Percentiles rank a stretch among this genome's conserved stretches.
Evolutionary conservation across 495 filamentous ascomycete genomes (phyloP).

Genomic region (Delitschia confertaspora): DNA sequence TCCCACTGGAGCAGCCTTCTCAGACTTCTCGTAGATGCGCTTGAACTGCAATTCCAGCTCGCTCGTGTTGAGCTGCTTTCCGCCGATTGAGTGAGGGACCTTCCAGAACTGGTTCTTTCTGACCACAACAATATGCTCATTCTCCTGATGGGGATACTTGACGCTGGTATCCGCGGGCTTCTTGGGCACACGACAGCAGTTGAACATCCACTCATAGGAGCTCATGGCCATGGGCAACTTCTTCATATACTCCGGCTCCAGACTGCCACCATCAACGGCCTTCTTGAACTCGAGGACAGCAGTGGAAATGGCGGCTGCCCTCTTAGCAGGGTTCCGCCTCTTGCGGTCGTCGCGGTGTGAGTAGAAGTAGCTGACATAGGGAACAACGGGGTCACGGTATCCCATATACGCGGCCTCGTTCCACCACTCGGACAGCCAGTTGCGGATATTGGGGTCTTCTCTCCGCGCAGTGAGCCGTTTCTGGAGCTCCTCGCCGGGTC

Average conservation of each 20-base stretch:
- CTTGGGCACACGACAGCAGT: conserved; percentile 77
- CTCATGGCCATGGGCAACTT: conserved; percentile 92
- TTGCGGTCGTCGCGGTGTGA: conserved; percentile 89
- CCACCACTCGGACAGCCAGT: conserved; percentile 99
- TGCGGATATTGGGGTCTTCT: conserved; percentile 74
- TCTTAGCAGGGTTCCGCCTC: conserved; percentile 79
- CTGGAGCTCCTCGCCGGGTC: conserved; percentile 76
- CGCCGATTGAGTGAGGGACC: conserved; percentile 63
- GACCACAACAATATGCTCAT: conserved; percentile 80
- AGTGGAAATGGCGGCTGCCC: conserved; percentile 81
- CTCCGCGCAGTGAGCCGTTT: conserved; percentile 74
- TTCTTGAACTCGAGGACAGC: conserved; percentile 88
- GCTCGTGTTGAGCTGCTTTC: conserved; percentile 69
- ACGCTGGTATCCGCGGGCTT: conserved; percentile 71
- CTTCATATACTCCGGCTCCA: conserved; percentile 98
- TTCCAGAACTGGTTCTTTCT: conserved; percentile 98
- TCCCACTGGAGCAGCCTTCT: conserved; percentile 65
- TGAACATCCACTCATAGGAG: conserved; percentile 99
- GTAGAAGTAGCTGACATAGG: conserved; percentile 99
- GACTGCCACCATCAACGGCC: conserved; percentile 68
- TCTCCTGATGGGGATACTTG: conserved; percentile 64
- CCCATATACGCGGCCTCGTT: conserved; percentile 82
- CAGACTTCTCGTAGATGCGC: conserved; percentile 70
- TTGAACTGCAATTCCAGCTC: conserved; percentile 86
- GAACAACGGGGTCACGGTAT: conserved; percentile 93